A percentile compares a stretch with the other conserved stretches of the same genome.
Conservation (phyloP, 805 yeast species). For the Yamadazyma olivae region DNA sequence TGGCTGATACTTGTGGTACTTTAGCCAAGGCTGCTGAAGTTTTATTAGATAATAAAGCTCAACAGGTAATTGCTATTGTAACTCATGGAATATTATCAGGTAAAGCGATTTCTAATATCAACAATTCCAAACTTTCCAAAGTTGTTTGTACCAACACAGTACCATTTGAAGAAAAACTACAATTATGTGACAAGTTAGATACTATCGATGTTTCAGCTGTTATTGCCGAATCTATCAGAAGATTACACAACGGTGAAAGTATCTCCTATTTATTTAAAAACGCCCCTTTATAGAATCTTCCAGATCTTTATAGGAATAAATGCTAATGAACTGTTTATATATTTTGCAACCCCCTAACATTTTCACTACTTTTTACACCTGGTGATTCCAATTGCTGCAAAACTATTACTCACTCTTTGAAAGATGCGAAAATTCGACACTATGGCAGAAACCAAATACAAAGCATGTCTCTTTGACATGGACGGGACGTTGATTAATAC, state of each 20-base stretch:
- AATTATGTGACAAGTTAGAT: constrained; percentile 64
- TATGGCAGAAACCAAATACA: too few species aligned
- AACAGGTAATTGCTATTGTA: constrained; percentile 84
- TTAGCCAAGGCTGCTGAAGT: constrained; percentile 92
- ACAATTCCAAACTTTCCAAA: constrained; percentile 60
- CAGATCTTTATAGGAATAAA: neutral
- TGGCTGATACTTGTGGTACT: constrained; percentile 99
- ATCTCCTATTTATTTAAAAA: constrained; percentile 82
- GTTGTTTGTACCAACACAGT: constrained; percentile 93
- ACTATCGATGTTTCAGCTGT: constrained; percentile 83
- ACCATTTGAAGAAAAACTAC: constrained; percentile 67
- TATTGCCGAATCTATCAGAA: constrained; percentile 89
- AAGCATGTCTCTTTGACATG: constrained; percentile 86
- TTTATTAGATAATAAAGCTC: constrained; percentile 75
- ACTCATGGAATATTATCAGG: constrained; percentile 95
- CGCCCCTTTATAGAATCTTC: constrained; percentile 27
- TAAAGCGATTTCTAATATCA: constrained; percentile 71
- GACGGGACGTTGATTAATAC: constrained; percentile 93
- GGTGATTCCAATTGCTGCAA: too few species aligned
- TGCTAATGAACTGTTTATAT: neutral
- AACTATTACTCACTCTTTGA: too few species aligned
- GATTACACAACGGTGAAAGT: constrained; percentile 95
- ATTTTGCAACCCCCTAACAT: too few species aligned
- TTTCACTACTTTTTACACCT: too few species aligned
- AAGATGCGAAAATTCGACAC: too few species aligned